Evolutionary conservation across 2,329 filamentous ascomycete genomes (phyloP), one percentile per base, ranked within the genome.

Genomic region (Coniella lustricola): DNA sequence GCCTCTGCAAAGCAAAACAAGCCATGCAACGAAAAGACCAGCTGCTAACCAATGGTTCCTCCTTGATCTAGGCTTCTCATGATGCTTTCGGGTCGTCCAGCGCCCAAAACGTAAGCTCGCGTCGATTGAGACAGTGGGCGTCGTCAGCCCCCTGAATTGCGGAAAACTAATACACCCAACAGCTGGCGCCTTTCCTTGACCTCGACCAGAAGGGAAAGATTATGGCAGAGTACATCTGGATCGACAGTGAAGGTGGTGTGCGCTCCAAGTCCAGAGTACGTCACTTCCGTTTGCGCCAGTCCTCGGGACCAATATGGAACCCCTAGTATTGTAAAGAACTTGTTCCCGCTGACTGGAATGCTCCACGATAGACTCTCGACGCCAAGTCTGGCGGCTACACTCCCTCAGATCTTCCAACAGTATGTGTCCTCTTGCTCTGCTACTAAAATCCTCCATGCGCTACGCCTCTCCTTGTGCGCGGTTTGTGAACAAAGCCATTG

Each of bases 201-300:
- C 87, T 97, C 63, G 85, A 90, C 68, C 91, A 97, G 76, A 87
- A 85, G 69, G 90, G 90, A 68, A 75, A 74, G 61, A 77, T 94
- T 66, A 93, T 95, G 71, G 91, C 90, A 65, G 91, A 96, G 75
- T 96, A 96, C 74, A 83, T 96, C 77, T 96, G 91, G 91, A 85
- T 96, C 67, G 90, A 96, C 65, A 77, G 86, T 57, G 71, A 74
- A 57, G 90, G 90, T 67, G 84, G 85, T 63, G 79, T 87, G 60
- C 90, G 93, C 63, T 95, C 90, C 67, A 98, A 97, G 78, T 91
- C 87, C 66, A 94, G 90, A 80, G 91, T 96, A 77, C 77, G 88
- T 77, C 56, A 54, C 54, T n/a, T 46, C 56, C 53, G 53, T 55
- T 49, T 44, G 29, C 44, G 44, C 43, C 31, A 21, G n/a, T n/a